Percentiles rank a stretch among this genome's conserved stretches.
Evolutionary conservation across 148 eudicot genomes (phyloP).

Genomic region (Selenicereus undatus): DNA sequence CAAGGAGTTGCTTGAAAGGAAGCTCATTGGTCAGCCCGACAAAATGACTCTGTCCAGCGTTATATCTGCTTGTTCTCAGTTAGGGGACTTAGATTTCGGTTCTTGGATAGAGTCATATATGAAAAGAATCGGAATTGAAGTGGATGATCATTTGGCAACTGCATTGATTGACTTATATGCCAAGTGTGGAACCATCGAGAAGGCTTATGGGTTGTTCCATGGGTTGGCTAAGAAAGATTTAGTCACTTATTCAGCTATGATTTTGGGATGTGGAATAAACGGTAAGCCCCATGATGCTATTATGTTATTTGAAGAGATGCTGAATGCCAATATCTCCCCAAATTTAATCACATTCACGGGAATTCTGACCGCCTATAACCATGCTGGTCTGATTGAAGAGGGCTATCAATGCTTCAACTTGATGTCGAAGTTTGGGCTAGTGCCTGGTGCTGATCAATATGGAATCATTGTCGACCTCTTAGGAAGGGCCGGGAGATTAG

Average conservation of each 20-base stretch:
- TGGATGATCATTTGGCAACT: slow-evolving; percentile 74
- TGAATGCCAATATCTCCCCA: slow-evolving; percentile 41
- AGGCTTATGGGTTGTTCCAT: slow-evolving; percentile 51
- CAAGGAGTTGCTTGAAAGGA: slow-evolving; percentile 42
- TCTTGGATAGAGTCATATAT: slow-evolving; percentile 56
- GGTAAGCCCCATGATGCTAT: slow-evolving; percentile 60
- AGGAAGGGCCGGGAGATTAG: slow-evolving; percentile 67
- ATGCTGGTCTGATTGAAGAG: slow-evolving; percentile 80
- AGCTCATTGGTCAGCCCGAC: slow-evolving; percentile 50
- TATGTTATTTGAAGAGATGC: slow-evolving; percentile 60
- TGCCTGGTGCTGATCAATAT: slow-evolving; percentile 67
- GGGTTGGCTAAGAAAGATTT: slow-evolving; percentile 59
- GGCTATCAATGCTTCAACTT: slow-evolving; percentile 58
- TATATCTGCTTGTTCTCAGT: slow-evolving; percentile 76
- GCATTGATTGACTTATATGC: slow-evolving; percentile 71
- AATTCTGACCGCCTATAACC: slow-evolving; percentile 69
- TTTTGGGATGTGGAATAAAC: slow-evolving; percentile 73
- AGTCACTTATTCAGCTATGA: slow-evolving; percentile 85
- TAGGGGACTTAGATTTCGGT: slow-evolving; percentile 57
- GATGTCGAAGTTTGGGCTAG: slow-evolving; percentile 49
- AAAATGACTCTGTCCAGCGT: slow-evolving; percentile 76
- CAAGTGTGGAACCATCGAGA: slow-evolving; percentile 66
- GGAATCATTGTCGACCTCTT: slow-evolving; percentile 76
- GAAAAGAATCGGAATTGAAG: slow-evolving; percentile 37
- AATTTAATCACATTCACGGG: slow-evolving; percentile 67